phyloP scores from a whole-genome alignment of 208 protist genomes.

The Trichomonas tenax region DNA sequence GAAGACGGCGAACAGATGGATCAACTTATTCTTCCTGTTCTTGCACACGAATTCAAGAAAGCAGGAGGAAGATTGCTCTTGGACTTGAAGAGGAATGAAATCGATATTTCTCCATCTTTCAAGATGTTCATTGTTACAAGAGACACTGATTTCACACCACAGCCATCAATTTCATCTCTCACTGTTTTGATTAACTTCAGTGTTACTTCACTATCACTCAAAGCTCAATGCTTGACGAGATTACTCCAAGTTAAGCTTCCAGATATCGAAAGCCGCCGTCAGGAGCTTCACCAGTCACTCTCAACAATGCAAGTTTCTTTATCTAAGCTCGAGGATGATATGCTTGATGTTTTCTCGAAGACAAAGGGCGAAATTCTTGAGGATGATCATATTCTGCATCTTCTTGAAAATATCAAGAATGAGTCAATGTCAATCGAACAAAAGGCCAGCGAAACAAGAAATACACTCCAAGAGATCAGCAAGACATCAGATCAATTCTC shows the following conservation, averaged over 20 bases:
- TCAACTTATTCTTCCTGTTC: slow-evolving; percentile 84
- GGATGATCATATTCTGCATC: slow-evolving; percentile 75
- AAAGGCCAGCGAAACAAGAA: slow-evolving; percentile 69
- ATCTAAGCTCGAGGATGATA: slow-evolving; percentile 73
- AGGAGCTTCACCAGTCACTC: slow-evolving; percentile 69
- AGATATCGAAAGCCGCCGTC: slow-evolving; percentile 72
- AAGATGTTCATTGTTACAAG: slow-evolving; percentile 83
- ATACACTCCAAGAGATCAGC: slow-evolving; percentile 63
- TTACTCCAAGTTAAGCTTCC: slow-evolving; percentile 69
- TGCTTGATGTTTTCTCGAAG: slow-evolving; percentile 72
- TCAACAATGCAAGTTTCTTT: slow-evolving; percentile 76
- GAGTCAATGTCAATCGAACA: slow-evolving; percentile 63
- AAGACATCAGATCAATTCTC: slow-evolving; percentile 54
- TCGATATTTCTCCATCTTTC: slow-evolving; percentile 90
- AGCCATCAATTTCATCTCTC: slow-evolving; percentile 74
- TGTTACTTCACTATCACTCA: slow-evolving; percentile 76
- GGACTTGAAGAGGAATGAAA: slow-evolving; percentile 78
- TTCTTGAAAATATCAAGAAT: slow-evolving; percentile 73
- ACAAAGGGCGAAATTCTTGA: slow-evolving; percentile 80
- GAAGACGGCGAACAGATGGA: slow-evolving; percentile 96
- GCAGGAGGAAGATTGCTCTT: slow-evolving; percentile 75
- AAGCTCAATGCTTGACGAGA: slow-evolving; percentile 73
- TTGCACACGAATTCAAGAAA: slow-evolving; percentile 83
- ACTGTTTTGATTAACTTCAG: slow-evolving; percentile 96
- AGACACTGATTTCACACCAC: slow-evolving; percentile 72